Evolutionary conservation across 495 filamentous ascomycete genomes (phyloP), one percentile per base, ranked within the genome.

Genomic region (Penicillium canariense): DNA sequence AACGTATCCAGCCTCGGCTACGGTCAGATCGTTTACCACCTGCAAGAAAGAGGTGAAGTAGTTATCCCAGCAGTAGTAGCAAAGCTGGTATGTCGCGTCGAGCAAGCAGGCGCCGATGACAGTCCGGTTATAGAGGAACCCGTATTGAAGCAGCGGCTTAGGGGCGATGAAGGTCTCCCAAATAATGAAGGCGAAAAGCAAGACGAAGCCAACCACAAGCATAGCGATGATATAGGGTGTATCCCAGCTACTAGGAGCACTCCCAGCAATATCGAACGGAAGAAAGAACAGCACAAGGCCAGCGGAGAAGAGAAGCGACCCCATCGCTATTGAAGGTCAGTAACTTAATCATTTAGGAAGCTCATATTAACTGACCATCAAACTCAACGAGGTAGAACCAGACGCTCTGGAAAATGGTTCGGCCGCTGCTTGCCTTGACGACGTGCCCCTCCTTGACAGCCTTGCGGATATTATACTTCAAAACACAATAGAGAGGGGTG

Each of bases 11-110:
- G 86, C 31, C 1, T 70, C 70, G 17, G 49, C 36, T 1, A 51
- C 54, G 85, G 53, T 58, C 47, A 77, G 9, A 84, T 75, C 68
- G 57, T 85, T 78, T 40, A 93, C 89, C 2, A 89, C 87, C 72
- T 88, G 87, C 3, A 93, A 73, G 72, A 84, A 90, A 14, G 84
- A 88, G 27, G 69, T 72, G 69, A 89, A 88, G 67, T 83, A 86
- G 51, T 68, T 70, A 63, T 82, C 75, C 83, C 70, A 81, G 15
- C 49, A 51, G 61, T 67, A 69, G 54, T 69, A 69, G 26, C 76
- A 81, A 56, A 87, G 60, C 58, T 85, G 87, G n/a, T 87, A 69
- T 1, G 69, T 69, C 7, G 68, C 70, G 23, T 79, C 74, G 2
- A 87, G 67, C 17, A 85, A 49, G 40, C 77, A 84, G 12, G 83